A percentile compares a stretch with the other conserved stretches of the same genome.
Evolutionary conservation across 83 land plant species (phyloP).

Genomic region (Diphasiastrum complanatum): DNA sequence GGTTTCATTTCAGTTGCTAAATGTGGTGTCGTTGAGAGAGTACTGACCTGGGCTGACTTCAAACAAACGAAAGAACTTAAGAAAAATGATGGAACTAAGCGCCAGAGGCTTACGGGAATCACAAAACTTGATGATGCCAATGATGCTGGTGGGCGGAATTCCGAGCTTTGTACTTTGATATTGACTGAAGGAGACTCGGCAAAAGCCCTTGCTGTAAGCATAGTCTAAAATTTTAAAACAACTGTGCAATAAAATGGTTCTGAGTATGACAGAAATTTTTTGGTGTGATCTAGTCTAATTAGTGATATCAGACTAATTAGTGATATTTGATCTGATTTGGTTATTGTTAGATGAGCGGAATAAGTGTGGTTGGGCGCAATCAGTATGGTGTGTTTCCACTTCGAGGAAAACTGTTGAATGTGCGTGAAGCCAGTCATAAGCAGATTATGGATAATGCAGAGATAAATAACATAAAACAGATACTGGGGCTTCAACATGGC

Average conservation of each 20-base stretch:
- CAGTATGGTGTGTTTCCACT: constrained; percentile 90
- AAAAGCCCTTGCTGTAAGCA: constrained; percentile 90
- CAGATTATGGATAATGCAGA: constrained; percentile 86
- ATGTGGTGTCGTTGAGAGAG: constrained; percentile 85
- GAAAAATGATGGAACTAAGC: constrained; percentile 92
- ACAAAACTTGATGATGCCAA: constrained; percentile 92
- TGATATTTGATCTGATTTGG: no score
- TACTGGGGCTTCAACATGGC: constrained; percentile 88
- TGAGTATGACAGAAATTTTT: no score
- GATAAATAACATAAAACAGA: constrained; percentile 69
- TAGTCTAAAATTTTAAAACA: no score
- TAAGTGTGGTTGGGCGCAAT: constrained; percentile 80
- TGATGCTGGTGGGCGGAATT: constrained; percentile 79
- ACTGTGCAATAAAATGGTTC: no score
- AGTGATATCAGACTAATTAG: no score
- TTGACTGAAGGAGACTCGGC: constrained; percentile 99
- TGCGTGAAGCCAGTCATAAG: constrained; percentile 76
- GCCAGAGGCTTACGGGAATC: constrained; percentile 50
- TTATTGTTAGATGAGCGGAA: constrained; percentile 99
- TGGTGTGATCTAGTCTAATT: no score
- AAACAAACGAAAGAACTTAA: constrained; percentile 93
- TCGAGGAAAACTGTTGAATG: constrained; percentile 87
- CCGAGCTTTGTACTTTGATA: constrained; percentile 85
- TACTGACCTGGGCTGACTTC: constrained; percentile 91
- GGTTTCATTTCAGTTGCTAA: constrained; percentile 49